Conservation (phyloP, 179 eudicot species). For the Actinidia chinensis region DNA sequence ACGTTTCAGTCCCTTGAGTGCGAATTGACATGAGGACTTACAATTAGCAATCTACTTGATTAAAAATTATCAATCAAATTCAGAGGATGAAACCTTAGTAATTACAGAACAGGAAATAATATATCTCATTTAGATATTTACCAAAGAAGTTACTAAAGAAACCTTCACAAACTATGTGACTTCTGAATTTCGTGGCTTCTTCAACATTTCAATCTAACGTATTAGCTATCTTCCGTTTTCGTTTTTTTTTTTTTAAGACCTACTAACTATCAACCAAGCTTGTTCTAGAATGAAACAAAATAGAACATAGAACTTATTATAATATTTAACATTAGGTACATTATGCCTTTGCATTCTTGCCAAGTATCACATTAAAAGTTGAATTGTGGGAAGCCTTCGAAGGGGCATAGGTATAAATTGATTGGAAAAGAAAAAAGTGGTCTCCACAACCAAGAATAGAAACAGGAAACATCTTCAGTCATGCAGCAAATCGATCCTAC, state of each 20-base stretch:
- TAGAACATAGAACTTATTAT: not conserved
- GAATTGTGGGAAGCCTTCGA: not conserved
- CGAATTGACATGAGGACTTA: constrained; percentile 47
- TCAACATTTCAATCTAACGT: not conserved
- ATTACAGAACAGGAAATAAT: not conserved
- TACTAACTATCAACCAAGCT: not conserved
- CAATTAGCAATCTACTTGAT: constrained; percentile 50
- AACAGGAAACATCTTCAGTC: no score
- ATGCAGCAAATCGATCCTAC: no score
- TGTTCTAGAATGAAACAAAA: not conserved
- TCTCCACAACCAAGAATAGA: no score
- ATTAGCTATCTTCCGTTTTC: not conserved
- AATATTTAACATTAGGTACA: not conserved
- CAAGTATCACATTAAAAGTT: not conserved
- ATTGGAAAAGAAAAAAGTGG: no score
- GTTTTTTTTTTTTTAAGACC: not conserved
- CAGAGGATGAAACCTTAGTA: constrained; percentile 2
- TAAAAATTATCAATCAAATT: not conserved
- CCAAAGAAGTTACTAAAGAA: constrained; percentile 1
- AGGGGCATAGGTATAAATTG: no score
- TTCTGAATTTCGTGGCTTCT: no score
- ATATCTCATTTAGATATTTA: not conserved
- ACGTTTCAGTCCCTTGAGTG: constrained; percentile 53
- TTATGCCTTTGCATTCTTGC: not conserved
- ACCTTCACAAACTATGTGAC: no score